Conservation (phyloP, 2,329 filamentous ascomycete genomes). For the Arthroderma sp. region DNA sequence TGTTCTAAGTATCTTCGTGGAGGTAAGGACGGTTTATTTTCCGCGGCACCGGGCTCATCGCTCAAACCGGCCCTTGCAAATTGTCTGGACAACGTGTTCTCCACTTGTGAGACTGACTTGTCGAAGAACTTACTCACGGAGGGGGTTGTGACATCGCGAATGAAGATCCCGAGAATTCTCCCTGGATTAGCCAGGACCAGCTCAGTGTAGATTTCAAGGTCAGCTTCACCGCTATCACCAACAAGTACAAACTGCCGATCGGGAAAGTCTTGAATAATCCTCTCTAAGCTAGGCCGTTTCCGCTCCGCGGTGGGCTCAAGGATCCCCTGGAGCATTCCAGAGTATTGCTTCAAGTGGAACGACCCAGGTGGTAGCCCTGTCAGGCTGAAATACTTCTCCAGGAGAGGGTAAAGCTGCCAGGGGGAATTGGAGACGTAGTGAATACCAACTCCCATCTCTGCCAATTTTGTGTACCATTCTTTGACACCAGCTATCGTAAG, state of each 20-base stretch:
- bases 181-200: constrained; percentile 74
- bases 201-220: constrained; percentile 93
- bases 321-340: constrained; percentile 92
- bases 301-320: constrained; percentile 94
- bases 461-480: constrained; percentile 75
- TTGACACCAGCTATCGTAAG: constrained; percentile 74
- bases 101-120: constrained; percentile 34
- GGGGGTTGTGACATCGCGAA: constrained; percentile 83
- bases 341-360: constrained; percentile 91
- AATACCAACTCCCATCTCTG: constrained; percentile 68
- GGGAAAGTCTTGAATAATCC: constrained; percentile 79
- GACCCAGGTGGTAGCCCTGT: constrained; percentile 75
- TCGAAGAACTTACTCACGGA: constrained; percentile 67
- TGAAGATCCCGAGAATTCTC: constrained; percentile 75
- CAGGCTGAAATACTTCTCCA: constrained; percentile 70
- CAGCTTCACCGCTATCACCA: constrained; percentile 91
- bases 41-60: constrained; percentile 16
- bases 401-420: constrained; percentile 88
- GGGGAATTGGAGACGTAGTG: constrained; percentile 99
- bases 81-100: constrained; percentile 14
- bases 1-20: constrained; percentile 21
- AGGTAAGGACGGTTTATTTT: constrained; percentile 27
- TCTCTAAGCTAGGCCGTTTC: constrained; percentile 78
- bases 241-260: constrained; percentile 79
- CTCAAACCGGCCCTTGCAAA: constrained; percentile 16